phyloP scores from a whole-genome alignment of 2,329 filamentous ascomycete species.

The Aspergillus latus region DNA sequence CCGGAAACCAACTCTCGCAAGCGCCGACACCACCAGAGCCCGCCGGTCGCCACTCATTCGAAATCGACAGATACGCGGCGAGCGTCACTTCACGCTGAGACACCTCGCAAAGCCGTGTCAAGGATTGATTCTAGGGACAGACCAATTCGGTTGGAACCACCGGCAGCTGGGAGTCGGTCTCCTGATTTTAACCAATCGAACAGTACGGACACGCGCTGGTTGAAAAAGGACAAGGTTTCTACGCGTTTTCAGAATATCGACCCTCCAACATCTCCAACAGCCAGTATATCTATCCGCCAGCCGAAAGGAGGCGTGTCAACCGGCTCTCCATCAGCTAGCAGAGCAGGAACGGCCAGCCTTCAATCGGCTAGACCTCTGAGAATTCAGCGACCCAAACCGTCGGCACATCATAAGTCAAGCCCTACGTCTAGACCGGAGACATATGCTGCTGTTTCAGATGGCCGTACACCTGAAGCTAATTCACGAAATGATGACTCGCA shows the following conservation, averaged over 20 bases:
- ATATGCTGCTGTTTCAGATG: neutral
- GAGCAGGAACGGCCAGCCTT: neutral
- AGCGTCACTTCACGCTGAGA: neutral
- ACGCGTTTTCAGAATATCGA: conserved; percentile 33
- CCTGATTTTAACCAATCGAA: conserved; percentile 3
- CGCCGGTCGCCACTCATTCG: conserved; percentile 5
- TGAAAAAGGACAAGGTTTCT: conserved; percentile 31
- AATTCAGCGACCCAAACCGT: neutral
- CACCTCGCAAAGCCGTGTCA: neutral
- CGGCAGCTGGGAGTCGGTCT: neutral
- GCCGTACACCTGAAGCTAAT: neutral
- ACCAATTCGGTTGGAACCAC: neutral
- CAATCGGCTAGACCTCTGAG: neutral
- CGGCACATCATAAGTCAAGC: neutral
- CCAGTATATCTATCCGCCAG: conserved; percentile 24
- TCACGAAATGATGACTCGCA: neutral
- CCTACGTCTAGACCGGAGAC: neutral
- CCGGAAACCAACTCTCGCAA: conserved; percentile 30
- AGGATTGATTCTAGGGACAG: neutral
- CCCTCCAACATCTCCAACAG: conserved; percentile 39
- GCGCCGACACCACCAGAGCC: conserved; percentile 21
- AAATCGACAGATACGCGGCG: neutral
- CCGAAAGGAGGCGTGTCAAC: conserved; percentile 16
- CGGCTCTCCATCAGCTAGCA: neutral
- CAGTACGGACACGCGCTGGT: conserved; percentile 23